Conservation (phyloP, 805 yeast genomes). For the Yarrowia porcina region DNA sequence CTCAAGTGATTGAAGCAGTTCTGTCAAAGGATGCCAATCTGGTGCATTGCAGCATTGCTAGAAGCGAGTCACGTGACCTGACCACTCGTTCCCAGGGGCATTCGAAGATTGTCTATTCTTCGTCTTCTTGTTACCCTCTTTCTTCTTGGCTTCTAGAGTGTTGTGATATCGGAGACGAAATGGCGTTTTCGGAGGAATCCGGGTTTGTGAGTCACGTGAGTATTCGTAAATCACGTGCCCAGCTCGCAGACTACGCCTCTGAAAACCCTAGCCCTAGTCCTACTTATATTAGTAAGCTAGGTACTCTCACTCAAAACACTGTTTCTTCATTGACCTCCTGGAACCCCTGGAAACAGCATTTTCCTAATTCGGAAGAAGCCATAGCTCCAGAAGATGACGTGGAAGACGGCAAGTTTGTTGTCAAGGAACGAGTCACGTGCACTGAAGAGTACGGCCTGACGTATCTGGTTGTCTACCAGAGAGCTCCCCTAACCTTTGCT, state of each 20-base stretch:
- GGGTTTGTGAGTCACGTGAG: slow-evolving; percentile 19
- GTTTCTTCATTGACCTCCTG: not conserved
- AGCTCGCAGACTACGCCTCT: not conserved
- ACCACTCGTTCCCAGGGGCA: not conserved
- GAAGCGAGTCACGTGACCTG: slow-evolving; percentile 3
- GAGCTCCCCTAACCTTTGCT: slow-evolving; percentile 33
- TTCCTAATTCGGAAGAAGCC: slow-evolving; percentile 14
- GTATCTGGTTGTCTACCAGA: slow-evolving; percentile 31
- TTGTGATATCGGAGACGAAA: slow-evolving; percentile 13
- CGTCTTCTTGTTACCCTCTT: not conserved
- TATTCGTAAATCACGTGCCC: slow-evolving; percentile 12
- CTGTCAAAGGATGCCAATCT: not conserved
- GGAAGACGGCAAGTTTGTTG: not conserved
- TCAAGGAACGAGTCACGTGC: not conserved
- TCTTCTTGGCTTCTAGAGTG: slow-evolving; percentile 9
- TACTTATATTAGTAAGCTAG: not conserved
- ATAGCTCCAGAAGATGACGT: slow-evolving; percentile 19
- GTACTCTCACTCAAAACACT: not conserved
- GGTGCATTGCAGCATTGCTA: not conserved
- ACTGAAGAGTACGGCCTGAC: not conserved
- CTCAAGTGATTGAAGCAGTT: slow-evolving; percentile 9
- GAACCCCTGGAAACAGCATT: slow-evolving; percentile 21
- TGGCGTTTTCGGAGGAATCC: not conserved
- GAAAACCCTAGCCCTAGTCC: not conserved
- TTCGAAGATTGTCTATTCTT: slow-evolving; percentile 15